These are phyloP conservation scores for Eucalyptus sp. DNA, from an alignment of 345 rosid species.

Conservation along the genomic window DNA sequence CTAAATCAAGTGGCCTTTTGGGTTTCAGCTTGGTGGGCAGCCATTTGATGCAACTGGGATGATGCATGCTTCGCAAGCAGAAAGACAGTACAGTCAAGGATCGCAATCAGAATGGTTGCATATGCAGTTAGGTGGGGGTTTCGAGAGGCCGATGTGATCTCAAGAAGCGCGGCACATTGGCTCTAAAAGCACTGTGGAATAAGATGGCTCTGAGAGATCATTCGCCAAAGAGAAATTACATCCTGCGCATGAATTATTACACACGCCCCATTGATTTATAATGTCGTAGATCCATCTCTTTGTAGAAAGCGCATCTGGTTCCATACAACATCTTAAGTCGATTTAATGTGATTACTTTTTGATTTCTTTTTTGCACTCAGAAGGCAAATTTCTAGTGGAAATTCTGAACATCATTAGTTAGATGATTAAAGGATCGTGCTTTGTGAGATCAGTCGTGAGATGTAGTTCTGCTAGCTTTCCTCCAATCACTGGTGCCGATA, in stretches of 20 bases:
- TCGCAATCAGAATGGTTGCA: slow-evolving; percentile 66
- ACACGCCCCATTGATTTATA: neutral
- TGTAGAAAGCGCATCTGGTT: neutral
- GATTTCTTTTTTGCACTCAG: neutral
- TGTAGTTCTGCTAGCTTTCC: neutral
- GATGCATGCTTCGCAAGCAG: slow-evolving; percentile 43
- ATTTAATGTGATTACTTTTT: neutral
- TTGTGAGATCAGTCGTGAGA: neutral
- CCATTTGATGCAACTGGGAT: slow-evolving; percentile 43
- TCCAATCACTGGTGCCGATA: neutral
- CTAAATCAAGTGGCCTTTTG: slow-evolving; percentile 1
- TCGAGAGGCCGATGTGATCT: slow-evolving; percentile 28
- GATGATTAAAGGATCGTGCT: neutral
- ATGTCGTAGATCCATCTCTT: neutral
- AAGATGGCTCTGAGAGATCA: neutral
- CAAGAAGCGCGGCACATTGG: neutral
- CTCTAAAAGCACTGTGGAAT: neutral
- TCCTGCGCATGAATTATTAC: neutral
- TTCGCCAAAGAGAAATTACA: neutral
- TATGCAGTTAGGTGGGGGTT: slow-evolving; percentile 60
- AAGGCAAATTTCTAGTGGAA: neutral
- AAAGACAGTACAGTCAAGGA: slow-evolving; percentile 30
- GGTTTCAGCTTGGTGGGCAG: slow-evolving; percentile 25
- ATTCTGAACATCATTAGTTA: neutral
- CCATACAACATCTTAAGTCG: neutral